These are phyloP conservation scores for Penicillium crustosum DNA, from an alignment of 2,329 filamentous ascomycete genomes.

Conservation along the genomic window DNA sequence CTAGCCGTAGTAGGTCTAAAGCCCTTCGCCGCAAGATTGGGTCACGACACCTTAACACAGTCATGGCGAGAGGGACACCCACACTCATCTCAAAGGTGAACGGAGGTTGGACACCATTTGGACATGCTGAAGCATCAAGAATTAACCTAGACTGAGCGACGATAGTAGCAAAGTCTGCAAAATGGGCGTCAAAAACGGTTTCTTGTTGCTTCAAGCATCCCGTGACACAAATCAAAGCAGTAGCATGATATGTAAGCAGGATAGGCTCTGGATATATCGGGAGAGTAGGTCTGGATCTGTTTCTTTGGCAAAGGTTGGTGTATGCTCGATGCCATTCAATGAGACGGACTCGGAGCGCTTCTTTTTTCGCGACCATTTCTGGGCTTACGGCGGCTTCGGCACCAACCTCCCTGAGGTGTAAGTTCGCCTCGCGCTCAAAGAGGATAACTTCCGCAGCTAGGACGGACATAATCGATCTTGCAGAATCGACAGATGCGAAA, in stretches of 20 bases:
- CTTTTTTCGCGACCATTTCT: conserved; percentile 7
- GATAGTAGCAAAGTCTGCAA: conserved; percentile 13
- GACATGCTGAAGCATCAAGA: conserved; percentile 7
- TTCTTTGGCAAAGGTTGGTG: conserved; percentile 3
- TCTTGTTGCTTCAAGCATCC: conserved; percentile 17
- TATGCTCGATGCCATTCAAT: conserved; percentile 13
- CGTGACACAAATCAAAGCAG: conserved; percentile 15
- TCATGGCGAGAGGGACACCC: conserved; percentile 24
- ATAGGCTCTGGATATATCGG: conserved; percentile 7
- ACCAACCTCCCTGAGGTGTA: conserved; percentile 5
- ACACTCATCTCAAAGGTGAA: conserved; percentile 28
- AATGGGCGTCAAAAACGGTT: conserved; percentile 18
- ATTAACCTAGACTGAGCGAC: conserved; percentile 10
- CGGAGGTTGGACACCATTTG: conserved; percentile 17
- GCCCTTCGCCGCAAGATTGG: conserved; percentile 23
- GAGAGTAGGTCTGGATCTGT: too few species aligned
- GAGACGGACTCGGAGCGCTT: conserved; percentile 4
- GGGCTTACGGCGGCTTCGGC: conserved; percentile 1
- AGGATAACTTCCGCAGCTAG: conserved; percentile 14
- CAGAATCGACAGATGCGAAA: conserved; percentile 10
- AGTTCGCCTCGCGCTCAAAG: conserved; percentile 18
- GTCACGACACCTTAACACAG: conserved; percentile 27
- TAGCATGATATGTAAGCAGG: conserved; percentile 10
- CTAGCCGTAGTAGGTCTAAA: conserved; percentile 19
- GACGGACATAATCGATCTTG: conserved; percentile 9